Percentiles rank a stretch among this genome's conserved stretches.
phyloP scores from a whole-genome alignment of 257 asterid genomes.

The Gynochthodes officinalis region DNA sequence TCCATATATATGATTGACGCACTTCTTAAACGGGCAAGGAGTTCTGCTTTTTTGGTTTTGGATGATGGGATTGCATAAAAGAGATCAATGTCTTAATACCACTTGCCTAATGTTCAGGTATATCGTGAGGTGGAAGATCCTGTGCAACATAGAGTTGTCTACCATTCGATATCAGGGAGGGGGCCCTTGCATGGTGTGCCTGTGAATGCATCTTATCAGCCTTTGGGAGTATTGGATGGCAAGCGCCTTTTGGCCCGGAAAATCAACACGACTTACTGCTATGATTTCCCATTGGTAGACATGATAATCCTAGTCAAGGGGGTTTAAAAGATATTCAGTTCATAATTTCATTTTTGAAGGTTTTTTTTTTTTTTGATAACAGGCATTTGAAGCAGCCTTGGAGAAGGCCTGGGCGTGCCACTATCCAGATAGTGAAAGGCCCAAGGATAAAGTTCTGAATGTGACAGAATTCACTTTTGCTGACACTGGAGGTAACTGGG shows the following conservation, averaged over 20 bases:
- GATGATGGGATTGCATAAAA: constrained; percentile 10
- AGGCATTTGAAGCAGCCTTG: constrained; percentile 92
- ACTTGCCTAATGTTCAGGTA: constrained; percentile 46
- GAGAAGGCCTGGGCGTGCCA: constrained; percentile 61
- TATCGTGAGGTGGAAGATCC: constrained; percentile 85
- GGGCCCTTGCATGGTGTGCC: constrained; percentile 81
- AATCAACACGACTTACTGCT: constrained; percentile 93
- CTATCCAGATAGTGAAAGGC: constrained; percentile 39
- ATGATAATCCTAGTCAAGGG: background rate
- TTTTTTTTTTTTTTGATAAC: constrained; percentile 17
- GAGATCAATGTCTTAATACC: constrained; percentile 12
- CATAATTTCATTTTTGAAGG: constrained; percentile 17
- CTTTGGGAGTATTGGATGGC: constrained; percentile 79
- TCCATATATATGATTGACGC: background rate
- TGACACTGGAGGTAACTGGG: constrained; percentile 74
- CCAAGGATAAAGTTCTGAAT: constrained; percentile 47
- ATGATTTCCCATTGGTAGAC: constrained; percentile 93
- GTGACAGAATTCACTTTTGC: constrained; percentile 69
- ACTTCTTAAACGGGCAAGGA: background rate
- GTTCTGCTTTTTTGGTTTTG: constrained; percentile 7
- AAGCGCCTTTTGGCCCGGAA: constrained; percentile 89
- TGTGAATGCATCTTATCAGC: constrained; percentile 66
- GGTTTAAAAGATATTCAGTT: background rate
- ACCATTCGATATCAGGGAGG: constrained; percentile 53
- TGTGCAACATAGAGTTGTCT: constrained; percentile 45